Evolutionary conservation across 345 rosid species (phyloP), one percentile per base, ranked within the genome.

Genomic region (Punica granatum): DNA sequence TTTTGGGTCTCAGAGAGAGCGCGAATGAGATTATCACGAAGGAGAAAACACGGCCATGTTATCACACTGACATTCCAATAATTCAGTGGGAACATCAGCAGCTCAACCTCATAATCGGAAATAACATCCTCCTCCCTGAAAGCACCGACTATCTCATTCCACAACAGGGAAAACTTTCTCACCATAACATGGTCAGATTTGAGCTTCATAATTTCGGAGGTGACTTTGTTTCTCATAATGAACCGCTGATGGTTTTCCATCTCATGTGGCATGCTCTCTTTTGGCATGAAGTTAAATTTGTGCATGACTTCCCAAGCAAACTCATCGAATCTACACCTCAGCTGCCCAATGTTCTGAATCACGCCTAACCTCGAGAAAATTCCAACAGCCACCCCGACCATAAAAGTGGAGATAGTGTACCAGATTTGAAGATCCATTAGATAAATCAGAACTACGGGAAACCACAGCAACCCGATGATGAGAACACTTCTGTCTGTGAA

Each of bases 401-500:
- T 74, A 11, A 96, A 88, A n/a, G 96, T 90, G 51, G 43, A 92
- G 37, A 68, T 63, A 0, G 77, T 39, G 49, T 88, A 92, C 97
- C 97, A 92, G 70, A 92, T 89, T 85, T 90, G 96, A 75, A 92
- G 72, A 82, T 92, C 98, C 98, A 92, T 83, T 66, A 88, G 71
- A 67, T 92, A 92, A 65, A 88, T 87, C 70, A 84, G 75, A 70
- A 84, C 83, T 70, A 90, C 90, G 6, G 98, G 96, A 68, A 84
- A 69, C 96, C 98, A 92, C 65, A 92, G 60, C 67, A 90, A 77
- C 51, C 77, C 76, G 23, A 90, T 92, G 30, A 90, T 84, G 71
- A 90, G 75, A 58, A 88, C 83, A 41, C 78, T 87, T 79, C 90
- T 85, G 62, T 78, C 34, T 31, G 68, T 43, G 44, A 77, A 81